Evolutionary conservation across 768 basidiomycete genomes (phyloP).

Genomic region (Gloeostereum incarnatum): DNA sequence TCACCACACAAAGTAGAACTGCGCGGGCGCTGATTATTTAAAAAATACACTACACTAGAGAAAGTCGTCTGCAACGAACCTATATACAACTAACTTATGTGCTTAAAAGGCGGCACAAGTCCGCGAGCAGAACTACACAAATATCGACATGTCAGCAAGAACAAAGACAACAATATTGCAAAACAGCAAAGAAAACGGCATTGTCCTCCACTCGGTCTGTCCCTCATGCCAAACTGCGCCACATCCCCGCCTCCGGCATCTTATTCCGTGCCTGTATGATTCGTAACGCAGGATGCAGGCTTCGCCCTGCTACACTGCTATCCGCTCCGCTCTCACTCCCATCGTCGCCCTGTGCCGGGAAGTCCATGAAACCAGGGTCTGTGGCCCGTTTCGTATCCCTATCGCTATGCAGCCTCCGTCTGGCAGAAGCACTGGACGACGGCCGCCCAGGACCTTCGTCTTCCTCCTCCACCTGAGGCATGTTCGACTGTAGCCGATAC

Average conservation of each 20-base stretch:
- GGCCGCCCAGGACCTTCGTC: too few relatives aligned
- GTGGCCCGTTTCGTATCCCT: constrained; percentile 54
- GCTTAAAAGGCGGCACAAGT: too few relatives aligned
- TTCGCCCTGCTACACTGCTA: constrained; percentile 29
- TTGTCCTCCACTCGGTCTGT: too few relatives aligned
- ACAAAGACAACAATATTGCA: too few relatives aligned
- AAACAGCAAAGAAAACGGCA: too few relatives aligned
- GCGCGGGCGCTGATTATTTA: too few relatives aligned
- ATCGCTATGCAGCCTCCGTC: constrained; percentile 58
- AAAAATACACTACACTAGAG: too few relatives aligned
- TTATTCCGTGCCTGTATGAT: constrained; percentile 65
- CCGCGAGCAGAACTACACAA: too few relatives aligned
- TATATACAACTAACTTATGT: too few relatives aligned
- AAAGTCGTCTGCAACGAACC: too few relatives aligned
- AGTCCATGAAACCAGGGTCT: constrained; percentile 66
- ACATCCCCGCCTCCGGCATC: constrained; percentile 68
- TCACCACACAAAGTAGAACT: too few relatives aligned
- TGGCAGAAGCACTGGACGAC: constrained; percentile 37
- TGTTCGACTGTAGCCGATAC: constrained; percentile 42
- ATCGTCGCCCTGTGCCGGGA: constrained; percentile 40
- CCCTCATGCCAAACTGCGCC: constrained; percentile 64
- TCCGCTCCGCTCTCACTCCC: constrained; percentile 14
- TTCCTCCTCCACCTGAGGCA: constrained; percentile 24
- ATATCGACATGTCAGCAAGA: too few relatives aligned
- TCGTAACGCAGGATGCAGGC: constrained; percentile 50